Evolutionary conservation across 2,329 filamentous ascomycete genomes (phyloP).

Genomic region (Epichloe gansuensis): DNA sequence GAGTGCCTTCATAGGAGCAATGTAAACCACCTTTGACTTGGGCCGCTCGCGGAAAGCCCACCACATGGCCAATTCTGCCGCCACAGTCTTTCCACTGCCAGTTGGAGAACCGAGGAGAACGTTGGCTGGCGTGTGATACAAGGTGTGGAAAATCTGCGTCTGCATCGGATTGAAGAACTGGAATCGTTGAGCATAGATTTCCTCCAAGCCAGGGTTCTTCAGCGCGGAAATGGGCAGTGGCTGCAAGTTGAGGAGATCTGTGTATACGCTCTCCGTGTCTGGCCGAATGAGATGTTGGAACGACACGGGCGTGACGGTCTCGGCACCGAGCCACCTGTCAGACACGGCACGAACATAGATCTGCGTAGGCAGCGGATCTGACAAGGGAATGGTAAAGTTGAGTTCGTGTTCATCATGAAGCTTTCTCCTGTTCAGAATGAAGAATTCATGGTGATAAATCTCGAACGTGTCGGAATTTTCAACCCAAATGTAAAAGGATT

Average conservation of each 20-base stretch:
- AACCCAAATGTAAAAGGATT: conserved; percentile 98
- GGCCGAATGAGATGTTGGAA: conserved; percentile 97
- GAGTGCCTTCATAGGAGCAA: conserved; percentile 97
- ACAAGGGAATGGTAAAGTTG: conserved; percentile 91
- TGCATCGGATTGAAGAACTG: conserved; percentile 99
- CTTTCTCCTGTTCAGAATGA: conserved; percentile 82
- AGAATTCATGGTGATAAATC: conserved; percentile 96
- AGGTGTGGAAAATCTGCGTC: conserved; percentile 92
- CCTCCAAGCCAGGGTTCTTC: conserved; percentile 76
- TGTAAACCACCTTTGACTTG: conserved; percentile 95
- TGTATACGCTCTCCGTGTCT: conserved; percentile 95
- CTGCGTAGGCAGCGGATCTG: conserved; percentile 85
- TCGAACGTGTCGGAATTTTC: conserved; percentile 96
- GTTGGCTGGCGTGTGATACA: conserved; percentile 86
- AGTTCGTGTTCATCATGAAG: conserved; percentile 93
- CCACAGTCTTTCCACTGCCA: conserved; percentile 93
- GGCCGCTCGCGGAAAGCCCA: conserved; percentile 94
- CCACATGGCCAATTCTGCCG: conserved; percentile 96
- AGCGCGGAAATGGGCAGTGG: conserved; percentile 77
- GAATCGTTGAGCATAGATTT: conserved; percentile 78
- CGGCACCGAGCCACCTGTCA: conserved; percentile 90
- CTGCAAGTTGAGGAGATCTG: conserved; percentile 82
- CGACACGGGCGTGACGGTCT: conserved; percentile 88
- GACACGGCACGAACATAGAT: conserved; percentile 93
- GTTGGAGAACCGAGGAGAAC: conserved; percentile 92